phyloP scores from a whole-genome alignment of 768 basidiomycete species.

The Phanerochaete sordida region DNA sequence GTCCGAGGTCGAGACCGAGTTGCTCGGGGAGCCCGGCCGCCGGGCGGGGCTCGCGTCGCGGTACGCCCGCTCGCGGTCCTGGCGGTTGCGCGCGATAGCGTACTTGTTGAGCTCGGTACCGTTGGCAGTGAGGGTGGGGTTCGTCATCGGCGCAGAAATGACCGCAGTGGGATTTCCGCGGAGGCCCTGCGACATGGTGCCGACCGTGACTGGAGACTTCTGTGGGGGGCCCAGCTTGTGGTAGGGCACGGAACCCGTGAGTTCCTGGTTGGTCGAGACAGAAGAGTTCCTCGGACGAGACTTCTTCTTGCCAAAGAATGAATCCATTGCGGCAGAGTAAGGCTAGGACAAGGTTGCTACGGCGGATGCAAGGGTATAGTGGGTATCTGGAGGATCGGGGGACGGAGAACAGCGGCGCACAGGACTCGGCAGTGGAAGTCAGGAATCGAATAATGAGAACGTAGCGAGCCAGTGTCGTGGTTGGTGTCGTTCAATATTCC shows the following conservation, averaged over 20 bases:
- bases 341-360: not conserved
- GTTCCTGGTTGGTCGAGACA: slow-evolving; percentile 23
- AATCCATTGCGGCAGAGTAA: slow-evolving; percentile 25
- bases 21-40: slow-evolving; percentile 49
- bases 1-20: slow-evolving; percentile 51
- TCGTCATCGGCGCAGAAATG: slow-evolving; percentile 83
- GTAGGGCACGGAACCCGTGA: slow-evolving; percentile 31
- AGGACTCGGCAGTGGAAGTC: not conserved
- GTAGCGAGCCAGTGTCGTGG: too few species aligned
- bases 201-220: slow-evolving; percentile 26
- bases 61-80: slow-evolving; percentile 55
- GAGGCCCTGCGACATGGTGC: slow-evolving; percentile 24
- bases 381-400: slow-evolving; percentile 15
- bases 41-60: slow-evolving; percentile 27
- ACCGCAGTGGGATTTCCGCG: slow-evolving; percentile 19
- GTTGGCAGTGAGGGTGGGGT: slow-evolving; percentile 68
- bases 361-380: slow-evolving; percentile 8
- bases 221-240: slow-evolving; percentile 24
- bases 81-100: slow-evolving; percentile 44
- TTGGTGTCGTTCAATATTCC: not conserved
- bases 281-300: slow-evolving; percentile 33
- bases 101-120: slow-evolving; percentile 72
- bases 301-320: slow-evolving; percentile 35
- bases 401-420: not conserved
- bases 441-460: too few species aligned